Evolutionary conservation across 176 grass and related monocot genomes (phyloP), one percentile per base, ranked within the genome.

Genomic region (Otatea glauca): DNA sequence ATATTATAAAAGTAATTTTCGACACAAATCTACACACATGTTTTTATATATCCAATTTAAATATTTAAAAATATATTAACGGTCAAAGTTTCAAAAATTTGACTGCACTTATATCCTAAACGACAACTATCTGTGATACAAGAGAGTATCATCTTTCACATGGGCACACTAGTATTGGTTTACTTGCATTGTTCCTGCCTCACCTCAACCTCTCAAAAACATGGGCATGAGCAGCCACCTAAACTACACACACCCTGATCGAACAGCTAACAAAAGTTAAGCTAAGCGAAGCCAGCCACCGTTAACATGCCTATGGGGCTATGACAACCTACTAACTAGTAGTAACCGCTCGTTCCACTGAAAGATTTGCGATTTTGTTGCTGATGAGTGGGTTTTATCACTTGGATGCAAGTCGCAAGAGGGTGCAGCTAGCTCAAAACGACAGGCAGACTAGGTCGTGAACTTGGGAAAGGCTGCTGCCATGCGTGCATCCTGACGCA

Each of bases 301-400:
- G 70, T 42, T 71, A 65, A 76, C 73, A 81, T 86, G 70, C 62
- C 77, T 81, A 69, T 62, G 70, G 63, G 58, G 77, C 75, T 63
- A 50, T 20, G 84, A 60, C 48, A 67, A 70, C 60, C 70, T 74
- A 87, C 15, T 72, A 77, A 80, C 48, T 45, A 59, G 56, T 75
- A n/a, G 48, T 67, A 73, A 78, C 77, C 16, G 44, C 55, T 72
- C 49, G 70, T 83, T 87, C 68, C 79, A 79, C 68, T 54, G 74
- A 87, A 83, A 90, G 67, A 90, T 86, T 86, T 87, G 79, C 29
- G 74, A 74, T 83, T 78, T 86, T 74, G 73, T 85, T 80, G 76
- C 50, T 80, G 81, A 51, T 24, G 75, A 68, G 16, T 80, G 88
- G 68, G 77, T 76, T 75, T 69, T 51, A 84, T 82, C 76, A 70